Base-by-base conservation (phyloP, 768 basidiomycete genomes). In the Boletales sp. region DNA sequence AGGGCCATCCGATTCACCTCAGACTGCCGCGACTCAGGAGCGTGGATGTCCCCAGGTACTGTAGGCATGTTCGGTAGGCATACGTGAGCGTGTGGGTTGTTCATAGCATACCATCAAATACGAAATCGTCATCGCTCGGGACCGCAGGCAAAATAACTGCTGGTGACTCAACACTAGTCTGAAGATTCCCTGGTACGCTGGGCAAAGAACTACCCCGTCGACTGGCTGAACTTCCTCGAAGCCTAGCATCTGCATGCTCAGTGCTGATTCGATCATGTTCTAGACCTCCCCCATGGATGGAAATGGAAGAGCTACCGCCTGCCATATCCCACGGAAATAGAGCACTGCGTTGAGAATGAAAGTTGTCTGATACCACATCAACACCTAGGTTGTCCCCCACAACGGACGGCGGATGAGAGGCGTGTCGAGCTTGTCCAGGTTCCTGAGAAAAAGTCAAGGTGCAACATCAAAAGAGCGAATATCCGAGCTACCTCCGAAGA, bases 301-400 rank as follows among this genome's bases (percentile, higher is more conserved):
- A 56, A 21, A 70, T 72, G 31, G 78, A 82, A 1, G 84, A 86
- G 45, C 83, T 87, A 36, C 72, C 74, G 2, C 83, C 86, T 5
- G 87, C 88, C 62, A 90, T 79, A 60, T 91, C 87, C 89, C 89
- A 92, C 6, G 90, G 89, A 62, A 90, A 90, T 30, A 90, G 62
- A 9, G 84, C 82, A 55, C 81, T 86, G 32, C 77, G 73, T 59
- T 88, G 87, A 17, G 86, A 87, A 28, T 72, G 70, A 37, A 68
- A 64, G 31, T 66, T 65, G 36, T 72, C 70, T 28, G 70, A 63
- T 33, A 65, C 73, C 6, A 75, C 52, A 40, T 78, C 77, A 44
- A 79, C 58, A 12, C 72, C 77, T 38, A 85, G 67, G 50, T 81
- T 69, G 43, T 74, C 77, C 34, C 76, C 79, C 21, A 78, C 52